Percentiles rank a stretch among this genome's conserved stretches.
These are phyloP conservation scores for Fusarium liriodendri DNA, from an alignment of 2,329 filamentous ascomycete species.

Conservation along the genomic window DNA sequence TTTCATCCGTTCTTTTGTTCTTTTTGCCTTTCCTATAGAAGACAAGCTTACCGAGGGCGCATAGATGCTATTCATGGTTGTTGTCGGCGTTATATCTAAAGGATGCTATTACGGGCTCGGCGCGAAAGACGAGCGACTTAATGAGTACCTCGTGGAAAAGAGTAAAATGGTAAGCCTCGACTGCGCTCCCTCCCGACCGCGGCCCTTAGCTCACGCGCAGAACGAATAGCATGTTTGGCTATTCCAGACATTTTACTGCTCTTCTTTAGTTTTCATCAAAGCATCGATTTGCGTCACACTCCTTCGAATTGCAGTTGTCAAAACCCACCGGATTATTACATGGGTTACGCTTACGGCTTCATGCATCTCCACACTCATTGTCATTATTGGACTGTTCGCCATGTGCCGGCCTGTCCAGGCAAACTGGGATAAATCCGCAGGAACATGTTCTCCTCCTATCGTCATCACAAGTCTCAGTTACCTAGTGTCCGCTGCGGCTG, in stretches of 20 bases:
- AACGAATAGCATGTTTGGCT: background rate
- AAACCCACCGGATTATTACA: background rate
- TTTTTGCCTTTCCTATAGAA: too few species aligned
- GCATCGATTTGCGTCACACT: background rate
- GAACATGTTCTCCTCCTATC: background rate
- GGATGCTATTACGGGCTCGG: background rate
- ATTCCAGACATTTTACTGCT: background rate
- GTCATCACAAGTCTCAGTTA: background rate
- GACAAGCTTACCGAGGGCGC: background rate
- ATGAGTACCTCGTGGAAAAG: background rate
- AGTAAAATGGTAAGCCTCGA: background rate
- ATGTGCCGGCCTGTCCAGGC: background rate
- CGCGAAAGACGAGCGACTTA: background rate
- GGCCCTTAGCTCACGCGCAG: background rate
- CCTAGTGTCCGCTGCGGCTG: background rate
- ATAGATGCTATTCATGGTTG: background rate
- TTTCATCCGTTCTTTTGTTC: too few species aligned
- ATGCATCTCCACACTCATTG: background rate
- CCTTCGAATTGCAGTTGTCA: background rate
- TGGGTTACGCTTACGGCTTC: background rate
- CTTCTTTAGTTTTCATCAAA: background rate
- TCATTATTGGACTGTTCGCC: background rate
- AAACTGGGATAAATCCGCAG: background rate
- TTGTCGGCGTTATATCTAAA: background rate
- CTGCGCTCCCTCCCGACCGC: background rate